Evolutionary conservation across 495 filamentous ascomycete genomes (phyloP).

Genomic region (Penicillium riverlandense): DNA sequence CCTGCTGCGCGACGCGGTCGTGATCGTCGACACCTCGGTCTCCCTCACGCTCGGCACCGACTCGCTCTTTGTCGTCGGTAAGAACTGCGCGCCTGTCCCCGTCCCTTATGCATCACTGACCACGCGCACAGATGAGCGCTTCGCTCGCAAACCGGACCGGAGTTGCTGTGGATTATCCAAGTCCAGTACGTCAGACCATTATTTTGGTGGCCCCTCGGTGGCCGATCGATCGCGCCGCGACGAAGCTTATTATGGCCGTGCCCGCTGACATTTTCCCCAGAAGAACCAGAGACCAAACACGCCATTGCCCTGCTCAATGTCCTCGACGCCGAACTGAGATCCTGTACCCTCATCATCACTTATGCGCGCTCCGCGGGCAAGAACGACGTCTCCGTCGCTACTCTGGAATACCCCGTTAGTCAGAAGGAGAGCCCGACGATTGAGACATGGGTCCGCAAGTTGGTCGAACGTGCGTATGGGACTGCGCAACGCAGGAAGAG

Average conservation of each 20-base stretch:
- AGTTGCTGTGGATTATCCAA: slow-evolving; percentile 29
- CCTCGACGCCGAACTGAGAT: slow-evolving; percentile 65
- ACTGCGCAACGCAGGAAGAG: slow-evolving; percentile 62
- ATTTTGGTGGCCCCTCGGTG: neutral
- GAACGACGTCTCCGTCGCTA: slow-evolving; percentile 48
- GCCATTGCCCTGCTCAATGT: slow-evolving; percentile 75
- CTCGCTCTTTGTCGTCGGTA: slow-evolving; percentile 58
- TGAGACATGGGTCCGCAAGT: slow-evolving; percentile 50
- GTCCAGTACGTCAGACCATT: slow-evolving; percentile 22
- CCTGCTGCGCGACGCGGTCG: slow-evolving; percentile 32
- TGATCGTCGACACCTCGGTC: slow-evolving; percentile 51
- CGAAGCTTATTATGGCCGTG: too few species aligned
- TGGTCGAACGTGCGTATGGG: slow-evolving; percentile 68
- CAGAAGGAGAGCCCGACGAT: slow-evolving; percentile 42
- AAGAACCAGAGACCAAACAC: slow-evolving; percentile 28
- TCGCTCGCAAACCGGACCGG: slow-evolving; percentile 23
- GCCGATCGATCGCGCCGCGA: too few species aligned
- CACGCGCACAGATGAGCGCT: slow-evolving; percentile 21
- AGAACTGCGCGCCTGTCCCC: slow-evolving; percentile 2
- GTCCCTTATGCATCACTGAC: neutral
- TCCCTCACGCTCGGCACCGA: slow-evolving; percentile 58
- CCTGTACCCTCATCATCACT: slow-evolving; percentile 60
- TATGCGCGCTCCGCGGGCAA: slow-evolving; percentile 58
- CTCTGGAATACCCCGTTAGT: slow-evolving; percentile 54
- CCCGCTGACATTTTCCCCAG: neutral